Conservation (phyloP, 495 filamentous ascomycete genomes). For the Daldinia vernicosa region DNA sequence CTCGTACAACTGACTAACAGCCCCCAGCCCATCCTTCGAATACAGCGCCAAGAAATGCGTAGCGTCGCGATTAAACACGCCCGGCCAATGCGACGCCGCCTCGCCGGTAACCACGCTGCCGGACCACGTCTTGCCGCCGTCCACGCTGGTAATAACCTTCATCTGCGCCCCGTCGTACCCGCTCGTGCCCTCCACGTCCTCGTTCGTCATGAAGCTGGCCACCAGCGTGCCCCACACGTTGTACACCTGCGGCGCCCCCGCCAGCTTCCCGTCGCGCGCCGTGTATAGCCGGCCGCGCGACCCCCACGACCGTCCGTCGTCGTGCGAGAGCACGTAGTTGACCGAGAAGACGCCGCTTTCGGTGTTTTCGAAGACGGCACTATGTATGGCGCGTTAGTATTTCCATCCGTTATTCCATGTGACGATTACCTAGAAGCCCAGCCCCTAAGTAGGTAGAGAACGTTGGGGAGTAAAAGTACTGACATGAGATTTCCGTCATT, state of each 20-base stretch:
- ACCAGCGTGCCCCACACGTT: conserved; percentile 66
- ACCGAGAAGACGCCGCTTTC: conserved; percentile 58
- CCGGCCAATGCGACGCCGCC: conserved; percentile 52
- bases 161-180: conserved; percentile 44
- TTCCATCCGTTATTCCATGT: too few relatives aligned
- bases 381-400: neutral
- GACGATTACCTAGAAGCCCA: too few relatives aligned
- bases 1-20: conserved; percentile 28
- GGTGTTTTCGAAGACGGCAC: conserved; percentile 65
- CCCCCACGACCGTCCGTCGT: conserved; percentile 67
- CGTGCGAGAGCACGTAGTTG: conserved; percentile 61
- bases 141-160: conserved; percentile 51
- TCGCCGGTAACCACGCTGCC: conserved; percentile 49
- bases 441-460: too few relatives aligned
- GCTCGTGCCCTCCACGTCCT: conserved; percentile 52
- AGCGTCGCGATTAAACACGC: conserved; percentile 45
- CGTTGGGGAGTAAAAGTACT: neutral
- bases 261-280: conserved; percentile 46
- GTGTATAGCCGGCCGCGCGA: conserved; percentile 61
- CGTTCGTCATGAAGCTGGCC: conserved; percentile 70
- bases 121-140: conserved; percentile 53
- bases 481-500: conserved; percentile 51
- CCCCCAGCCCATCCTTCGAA: conserved; percentile 22
- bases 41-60: conserved; percentile 30
- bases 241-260: conserved; percentile 63